Percentiles rank a stretch among this genome's conserved stretches.
phyloP scores from a whole-genome alignment of 768 basidiomycete genomes.

The Cytidiella melzeri region DNA sequence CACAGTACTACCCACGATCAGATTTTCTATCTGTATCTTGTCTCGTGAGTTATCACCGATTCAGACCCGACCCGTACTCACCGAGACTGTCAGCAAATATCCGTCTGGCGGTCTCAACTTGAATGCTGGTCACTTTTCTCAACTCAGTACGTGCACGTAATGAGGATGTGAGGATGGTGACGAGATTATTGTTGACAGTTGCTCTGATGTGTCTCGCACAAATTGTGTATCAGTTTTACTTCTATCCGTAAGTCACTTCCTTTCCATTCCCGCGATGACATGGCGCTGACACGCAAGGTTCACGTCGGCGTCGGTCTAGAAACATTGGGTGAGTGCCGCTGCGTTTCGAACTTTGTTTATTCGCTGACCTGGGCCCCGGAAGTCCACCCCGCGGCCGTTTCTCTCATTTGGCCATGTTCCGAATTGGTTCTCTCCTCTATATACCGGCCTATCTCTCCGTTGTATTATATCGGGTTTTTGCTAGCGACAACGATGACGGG shows the following conservation, averaged over 20 bases:
- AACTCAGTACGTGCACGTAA: conserved; percentile 57
- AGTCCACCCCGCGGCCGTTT: conserved; percentile 80
- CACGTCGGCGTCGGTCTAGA: conserved; percentile 19
- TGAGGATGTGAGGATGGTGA: conserved; percentile 4
- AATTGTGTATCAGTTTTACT: conserved; percentile 85
- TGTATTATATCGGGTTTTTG: conserved; percentile 65
- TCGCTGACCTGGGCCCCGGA: background rate
- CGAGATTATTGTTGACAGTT: conserved; percentile 40
- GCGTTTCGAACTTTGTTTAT: background rate
- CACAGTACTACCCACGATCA: conserved; percentile 91
- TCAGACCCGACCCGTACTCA: background rate
- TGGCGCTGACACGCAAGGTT: too few relatives aligned
- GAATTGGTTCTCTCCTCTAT: conserved; percentile 78
- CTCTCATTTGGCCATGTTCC: conserved; percentile 86
- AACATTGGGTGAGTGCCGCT: conserved; percentile 29
- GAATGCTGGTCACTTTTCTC: conserved; percentile 87
- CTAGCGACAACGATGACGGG: conserved; percentile 61
- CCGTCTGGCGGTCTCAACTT: conserved; percentile 85
- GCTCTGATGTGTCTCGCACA: conserved; percentile 93
- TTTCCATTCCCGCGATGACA: too few relatives aligned
- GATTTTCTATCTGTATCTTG: conserved; percentile 86
- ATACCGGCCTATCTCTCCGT: conserved; percentile 87
- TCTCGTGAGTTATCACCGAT: conserved; percentile 57
- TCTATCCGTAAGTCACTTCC: conserved; percentile 67
- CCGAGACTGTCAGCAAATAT: conserved; percentile 51